phyloP scores from a whole-genome alignment of 495 filamentous ascomycete species.

The Filosporella fistucella region DNA sequence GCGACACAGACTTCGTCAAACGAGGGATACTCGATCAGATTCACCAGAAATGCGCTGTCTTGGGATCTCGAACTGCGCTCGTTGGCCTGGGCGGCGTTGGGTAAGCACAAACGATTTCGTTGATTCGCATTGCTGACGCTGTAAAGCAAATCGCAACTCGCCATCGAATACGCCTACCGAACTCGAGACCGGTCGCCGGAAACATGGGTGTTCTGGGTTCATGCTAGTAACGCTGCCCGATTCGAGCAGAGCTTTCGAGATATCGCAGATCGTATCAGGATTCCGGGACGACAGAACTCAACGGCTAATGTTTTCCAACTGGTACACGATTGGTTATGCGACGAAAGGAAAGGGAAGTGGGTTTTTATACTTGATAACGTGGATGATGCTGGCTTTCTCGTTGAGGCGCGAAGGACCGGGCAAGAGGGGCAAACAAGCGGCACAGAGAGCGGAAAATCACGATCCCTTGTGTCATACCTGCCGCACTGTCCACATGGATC shows the following conservation, averaged over 20 bases:
- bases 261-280: slow-evolving; percentile 32
- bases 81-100: slow-evolving; percentile 26
- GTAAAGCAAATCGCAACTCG: slow-evolving; percentile 25
- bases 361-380: slow-evolving; percentile 40
- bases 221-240: slow-evolving; percentile 32
- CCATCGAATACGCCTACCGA: slow-evolving; percentile 30
- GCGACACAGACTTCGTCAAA: slow-evolving; percentile 31
- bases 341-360: slow-evolving; percentile 30
- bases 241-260: slow-evolving; percentile 35
- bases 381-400: slow-evolving; percentile 28
- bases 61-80: slow-evolving; percentile 22
- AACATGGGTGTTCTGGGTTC: slow-evolving; percentile 48
- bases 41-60: slow-evolving; percentile 23
- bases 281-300: slow-evolving; percentile 31
- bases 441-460: slow-evolving; percentile 5
- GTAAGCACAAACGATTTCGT: slow-evolving; percentile 10
- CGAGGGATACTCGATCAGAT: slow-evolving; percentile 29
- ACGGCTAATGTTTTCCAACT: slow-evolving; percentile 34
- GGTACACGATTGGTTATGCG: slow-evolving; percentile 33
- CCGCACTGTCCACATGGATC: slow-evolving; percentile 29
- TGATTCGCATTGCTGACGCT: slow-evolving; percentile 13
- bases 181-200: slow-evolving; percentile 29
- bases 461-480: slow-evolving; percentile 19
- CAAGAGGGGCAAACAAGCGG: slow-evolving; percentile 11
- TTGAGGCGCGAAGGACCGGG: slow-evolving; percentile 15